Evolutionary conservation across 2,329 filamentous ascomycete genomes (phyloP).

Genomic region (Sclerotinia minor): DNA sequence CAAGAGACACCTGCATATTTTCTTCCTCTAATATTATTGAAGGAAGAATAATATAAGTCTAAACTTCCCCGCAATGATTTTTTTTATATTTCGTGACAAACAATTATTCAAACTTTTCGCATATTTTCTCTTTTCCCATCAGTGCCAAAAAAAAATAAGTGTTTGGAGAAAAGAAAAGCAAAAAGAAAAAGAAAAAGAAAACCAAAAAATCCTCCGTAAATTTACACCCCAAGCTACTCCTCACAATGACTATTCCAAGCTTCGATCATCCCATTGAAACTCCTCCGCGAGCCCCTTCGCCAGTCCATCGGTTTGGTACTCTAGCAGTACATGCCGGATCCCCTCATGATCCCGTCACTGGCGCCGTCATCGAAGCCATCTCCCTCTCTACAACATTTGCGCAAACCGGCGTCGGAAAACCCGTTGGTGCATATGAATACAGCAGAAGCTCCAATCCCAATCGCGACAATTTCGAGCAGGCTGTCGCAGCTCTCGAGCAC

Average conservation of each 20-base stretch:
- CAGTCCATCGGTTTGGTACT: constrained; percentile 82
- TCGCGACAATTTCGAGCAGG: constrained; percentile 88
- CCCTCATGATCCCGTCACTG: constrained; percentile 85
- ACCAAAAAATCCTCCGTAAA: not conserved
- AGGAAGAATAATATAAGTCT: not conserved
- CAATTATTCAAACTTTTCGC: not conserved
- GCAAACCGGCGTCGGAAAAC: constrained; percentile 84
- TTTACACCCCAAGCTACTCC: constrained; percentile 11
- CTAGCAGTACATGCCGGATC: constrained; percentile 92
- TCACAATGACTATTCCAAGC: constrained; percentile 32
- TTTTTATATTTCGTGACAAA: not conserved
- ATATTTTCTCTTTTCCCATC: not conserved
- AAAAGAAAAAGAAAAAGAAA: too few species aligned
- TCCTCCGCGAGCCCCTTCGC: constrained; percentile 70
- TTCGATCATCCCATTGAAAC: constrained; percentile 64
- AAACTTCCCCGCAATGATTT: not conserved
- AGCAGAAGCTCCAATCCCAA: constrained; percentile 93
- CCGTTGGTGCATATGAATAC: constrained; percentile 90
- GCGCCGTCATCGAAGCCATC: constrained; percentile 94
- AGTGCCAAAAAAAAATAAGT: not conserved
- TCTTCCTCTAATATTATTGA: not conserved
- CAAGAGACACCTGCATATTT: constrained; percentile 17
- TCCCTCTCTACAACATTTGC: constrained; percentile 95
- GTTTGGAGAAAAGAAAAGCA: not conserved
- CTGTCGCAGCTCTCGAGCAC: constrained; percentile 88